These are phyloP conservation scores for Helianthus tuberosus DNA, from an alignment of 129 eudicot species.

Conservation along the genomic window DNA sequence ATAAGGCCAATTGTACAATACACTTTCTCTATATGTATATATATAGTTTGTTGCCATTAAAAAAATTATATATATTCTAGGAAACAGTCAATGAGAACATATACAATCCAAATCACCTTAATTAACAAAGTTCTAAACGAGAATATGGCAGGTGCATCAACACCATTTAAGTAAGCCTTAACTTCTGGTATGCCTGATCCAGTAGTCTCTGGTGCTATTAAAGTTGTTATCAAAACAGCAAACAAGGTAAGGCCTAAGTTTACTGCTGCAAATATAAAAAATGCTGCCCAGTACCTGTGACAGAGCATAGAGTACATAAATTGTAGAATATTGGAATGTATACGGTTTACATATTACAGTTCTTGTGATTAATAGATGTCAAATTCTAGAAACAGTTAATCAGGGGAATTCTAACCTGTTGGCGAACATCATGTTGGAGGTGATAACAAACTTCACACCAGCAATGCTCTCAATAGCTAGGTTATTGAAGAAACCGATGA, in stretches of 20 bases:
- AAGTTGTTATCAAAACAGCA: conserved; percentile 65
- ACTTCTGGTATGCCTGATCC: conserved; percentile 99
- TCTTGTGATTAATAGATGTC: conserved; percentile 15
- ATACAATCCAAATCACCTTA: conserved; percentile 51
- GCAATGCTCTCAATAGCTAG: conserved; percentile 89
- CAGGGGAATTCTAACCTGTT: conserved; percentile 41
- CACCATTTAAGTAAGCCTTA: conserved; percentile 94
- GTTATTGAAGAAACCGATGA: conserved; percentile 73
- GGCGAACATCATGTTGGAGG: conserved; percentile 83
- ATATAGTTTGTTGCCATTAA: too few species aligned
- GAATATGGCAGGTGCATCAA: conserved; percentile 91
- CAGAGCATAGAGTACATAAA: conserved; percentile 9
- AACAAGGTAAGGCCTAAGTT: conserved; percentile 82
- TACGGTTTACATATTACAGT: background rate
- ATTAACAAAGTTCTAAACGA: conserved; percentile 65
- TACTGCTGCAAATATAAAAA: conserved; percentile 66
- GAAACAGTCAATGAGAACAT: conserved; percentile 9
- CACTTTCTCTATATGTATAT: too few species aligned
- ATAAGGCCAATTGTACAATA: too few species aligned
- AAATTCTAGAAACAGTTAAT: background rate
- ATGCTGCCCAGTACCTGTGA: conserved; percentile 68
- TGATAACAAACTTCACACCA: conserved; percentile 79
- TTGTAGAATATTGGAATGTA: background rate
- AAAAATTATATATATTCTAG: background rate
- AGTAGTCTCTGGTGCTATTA: conserved; percentile 90